Evolutionary conservation across 108 stramenopile species (phyloP), one percentile per base, ranked within the genome.

Genomic region (Cyclotella cryptica): DNA sequence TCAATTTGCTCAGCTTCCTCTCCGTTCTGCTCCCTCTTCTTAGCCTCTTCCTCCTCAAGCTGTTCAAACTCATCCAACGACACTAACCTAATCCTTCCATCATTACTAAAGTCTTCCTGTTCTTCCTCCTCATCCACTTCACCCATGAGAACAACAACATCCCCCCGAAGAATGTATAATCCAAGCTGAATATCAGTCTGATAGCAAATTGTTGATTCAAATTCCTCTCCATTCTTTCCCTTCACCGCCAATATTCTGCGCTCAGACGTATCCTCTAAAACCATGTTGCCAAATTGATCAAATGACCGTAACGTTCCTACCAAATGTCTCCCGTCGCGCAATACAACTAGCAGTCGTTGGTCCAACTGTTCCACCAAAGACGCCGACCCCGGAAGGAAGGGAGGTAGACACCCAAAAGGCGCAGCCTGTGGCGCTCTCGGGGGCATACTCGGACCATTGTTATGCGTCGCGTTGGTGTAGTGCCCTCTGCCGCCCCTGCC

Each of bases 211-310:
- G 83, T 86, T 24, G 64, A 62, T 18, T 75, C 81, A 15, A 80
- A 77, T 18, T 76, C 67, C 44, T 74, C 62, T 40, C 7, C 74
- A 19, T 45, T 43, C 66, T 86, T 22, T 22, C 71, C 24, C 66
- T 71, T 84, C 40, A 87, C 81, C 9, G 84, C 73, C 59, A 92
- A 77, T 47, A 93, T 84, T 61, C 93, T 84, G 60, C 97, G 88
- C 86, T 98, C 98, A 28, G 85, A 88, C n/a, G 95, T 89, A 51
- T 96, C 94, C 45, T 96, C 91, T 60, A 98, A 59, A 0, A 98
- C 92, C 83, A 98, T 84, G 66, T 98, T 98, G 58, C 83, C 85
- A 85, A 90, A 98, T 83, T 98, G 98, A 80, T 98, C 98, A 80
- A 95, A 98, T 27, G 89, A 89, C 39, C 96, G 90, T 54, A 97